Conservation (phyloP, 1,284 basidiomycete genomes). For the Leucoagaricus sp. region DNA sequence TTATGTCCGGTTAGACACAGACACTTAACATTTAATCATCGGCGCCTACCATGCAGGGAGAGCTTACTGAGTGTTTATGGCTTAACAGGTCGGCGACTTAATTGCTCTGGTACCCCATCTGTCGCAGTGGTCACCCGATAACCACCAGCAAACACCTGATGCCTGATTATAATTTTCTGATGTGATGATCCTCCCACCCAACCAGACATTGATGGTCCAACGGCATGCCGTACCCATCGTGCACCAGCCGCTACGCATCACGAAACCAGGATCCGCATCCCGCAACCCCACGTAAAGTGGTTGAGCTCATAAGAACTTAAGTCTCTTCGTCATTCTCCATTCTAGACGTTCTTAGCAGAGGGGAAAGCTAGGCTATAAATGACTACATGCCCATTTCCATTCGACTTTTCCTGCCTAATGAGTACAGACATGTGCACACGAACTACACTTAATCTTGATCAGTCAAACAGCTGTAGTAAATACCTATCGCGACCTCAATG, state of each 20-base stretch:
- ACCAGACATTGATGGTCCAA: neutral
- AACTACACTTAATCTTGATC: conserved; percentile 1
- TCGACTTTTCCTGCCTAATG: neutral
- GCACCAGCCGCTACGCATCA: neutral
- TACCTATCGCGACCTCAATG: neutral
- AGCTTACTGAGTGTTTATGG: too few species aligned
- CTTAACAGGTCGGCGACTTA: too few species aligned
- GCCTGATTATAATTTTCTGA: neutral
- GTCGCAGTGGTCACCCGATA: neutral
- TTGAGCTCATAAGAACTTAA: too few species aligned
- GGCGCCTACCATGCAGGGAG: too few species aligned
- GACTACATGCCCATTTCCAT: neutral
- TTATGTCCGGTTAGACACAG: neutral
- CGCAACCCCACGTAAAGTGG: conserved; percentile 3
- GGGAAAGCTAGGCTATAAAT: neutral
- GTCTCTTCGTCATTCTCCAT: neutral
- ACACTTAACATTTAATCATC: too few species aligned
- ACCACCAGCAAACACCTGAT: neutral
- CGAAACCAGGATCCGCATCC: neutral
- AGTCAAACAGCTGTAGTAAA: neutral
- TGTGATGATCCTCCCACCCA: neutral
- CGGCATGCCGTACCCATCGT: neutral
- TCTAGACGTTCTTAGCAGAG: neutral
- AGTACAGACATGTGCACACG: neutral
- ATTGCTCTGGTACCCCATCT: too few species aligned